Evolutionary conservation across 768 basidiomycete genomes (phyloP).

Genomic region (Tulasnella sp.): DNA sequence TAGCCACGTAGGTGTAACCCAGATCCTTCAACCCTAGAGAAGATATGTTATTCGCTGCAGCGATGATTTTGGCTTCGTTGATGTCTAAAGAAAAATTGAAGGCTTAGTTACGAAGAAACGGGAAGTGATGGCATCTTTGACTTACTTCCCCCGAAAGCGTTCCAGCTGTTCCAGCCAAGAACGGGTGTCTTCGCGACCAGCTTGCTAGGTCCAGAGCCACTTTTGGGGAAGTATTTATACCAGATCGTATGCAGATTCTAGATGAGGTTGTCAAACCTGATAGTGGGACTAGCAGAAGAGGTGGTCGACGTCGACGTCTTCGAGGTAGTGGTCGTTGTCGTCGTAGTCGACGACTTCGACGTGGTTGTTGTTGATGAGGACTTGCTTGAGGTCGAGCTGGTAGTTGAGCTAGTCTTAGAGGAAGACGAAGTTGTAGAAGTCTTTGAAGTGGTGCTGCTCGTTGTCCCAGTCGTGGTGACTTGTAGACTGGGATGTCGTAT

Average conservation of each 20-base stretch:
- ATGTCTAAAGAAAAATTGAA: slow-evolving; percentile 32
- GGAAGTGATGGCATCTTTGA: neutral
- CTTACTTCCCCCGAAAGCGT: slow-evolving; percentile 41
- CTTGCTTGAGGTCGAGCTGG: neutral
- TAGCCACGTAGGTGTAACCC: slow-evolving; percentile 47
- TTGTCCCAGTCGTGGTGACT: neutral
- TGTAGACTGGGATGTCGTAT: neutral
- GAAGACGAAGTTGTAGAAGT: neutral
- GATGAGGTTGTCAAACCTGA: neutral
- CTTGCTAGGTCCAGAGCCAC: slow-evolving; percentile 8
- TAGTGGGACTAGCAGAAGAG: neutral
- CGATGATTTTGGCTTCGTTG: slow-evolving; percentile 39
- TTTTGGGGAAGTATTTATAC: neutral
- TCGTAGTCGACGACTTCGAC: slow-evolving; percentile 27
- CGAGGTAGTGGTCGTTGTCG: slow-evolving; percentile 21
- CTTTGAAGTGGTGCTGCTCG: slow-evolving; percentile 9
- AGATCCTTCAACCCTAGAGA: slow-evolving; percentile 42
- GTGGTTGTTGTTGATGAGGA: slow-evolving; percentile 21
- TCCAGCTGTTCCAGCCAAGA: slow-evolving; percentile 50
- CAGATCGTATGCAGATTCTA: neutral
- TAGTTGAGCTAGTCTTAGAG: neutral
- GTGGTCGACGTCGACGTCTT: slow-evolving; percentile 27
- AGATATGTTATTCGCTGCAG: slow-evolving; percentile 41
- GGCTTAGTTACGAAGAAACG: neutral
- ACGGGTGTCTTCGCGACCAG: slow-evolving; percentile 41